phyloP scores from a whole-genome alignment of 768 basidiomycete species.

The Crucibulum laeve region DNA sequence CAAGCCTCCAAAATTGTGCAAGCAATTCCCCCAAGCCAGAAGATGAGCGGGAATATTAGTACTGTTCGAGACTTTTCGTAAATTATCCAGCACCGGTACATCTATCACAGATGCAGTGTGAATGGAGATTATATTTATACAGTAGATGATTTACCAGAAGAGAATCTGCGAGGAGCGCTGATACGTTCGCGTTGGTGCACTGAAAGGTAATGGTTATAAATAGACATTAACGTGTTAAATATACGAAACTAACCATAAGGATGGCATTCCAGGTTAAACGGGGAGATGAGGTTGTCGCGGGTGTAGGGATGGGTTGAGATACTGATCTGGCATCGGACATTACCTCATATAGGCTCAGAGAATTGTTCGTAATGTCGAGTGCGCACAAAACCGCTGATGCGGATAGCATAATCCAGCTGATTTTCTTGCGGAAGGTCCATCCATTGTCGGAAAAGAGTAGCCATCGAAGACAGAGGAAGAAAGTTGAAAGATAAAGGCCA shows the following conservation, averaged over 20 bases:
- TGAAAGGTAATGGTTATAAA: no score
- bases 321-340: neutral
- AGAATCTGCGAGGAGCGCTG: slow-evolving; percentile 1
- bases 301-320: neutral
- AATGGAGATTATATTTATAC: neutral
- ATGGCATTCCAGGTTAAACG: no score
- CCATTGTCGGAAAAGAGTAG: slow-evolving; percentile 4
- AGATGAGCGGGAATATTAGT: slow-evolving; percentile 3
- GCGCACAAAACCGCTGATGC: neutral
- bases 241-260: no score
- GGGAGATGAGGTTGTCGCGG: no score
- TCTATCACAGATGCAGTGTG: neutral
- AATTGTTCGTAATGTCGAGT: neutral
- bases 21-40: slow-evolving; percentile 1
- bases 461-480: no score
- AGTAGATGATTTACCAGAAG: slow-evolving; percentile 1
- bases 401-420: slow-evolving; percentile 4
- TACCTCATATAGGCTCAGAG: neutral
- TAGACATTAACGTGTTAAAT: no score
- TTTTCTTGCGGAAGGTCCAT: slow-evolving; percentile 1
- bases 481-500: no score
- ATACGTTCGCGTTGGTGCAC: no score
- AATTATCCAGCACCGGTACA: slow-evolving; percentile 6
- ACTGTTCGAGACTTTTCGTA: neutral
- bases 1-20: neutral